phyloP scores from a whole-genome alignment of 306 rosid genomes.

The Bauhinia variegata region DNA sequence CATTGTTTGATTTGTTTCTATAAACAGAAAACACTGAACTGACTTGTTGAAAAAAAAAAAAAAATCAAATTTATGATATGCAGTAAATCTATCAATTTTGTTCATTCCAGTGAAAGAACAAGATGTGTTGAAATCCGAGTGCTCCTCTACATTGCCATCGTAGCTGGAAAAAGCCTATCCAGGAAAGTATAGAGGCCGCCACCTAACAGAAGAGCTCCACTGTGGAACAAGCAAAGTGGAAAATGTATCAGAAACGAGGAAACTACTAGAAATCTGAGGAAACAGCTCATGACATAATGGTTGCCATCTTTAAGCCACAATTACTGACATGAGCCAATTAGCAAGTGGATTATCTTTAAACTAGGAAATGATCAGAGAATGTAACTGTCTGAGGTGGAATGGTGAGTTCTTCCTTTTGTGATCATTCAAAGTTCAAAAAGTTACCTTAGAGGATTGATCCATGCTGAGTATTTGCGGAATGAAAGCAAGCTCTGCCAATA shows the following conservation, averaged over 20 bases:
- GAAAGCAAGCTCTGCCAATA: slow-evolving; percentile 77
- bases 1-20: too few species aligned
- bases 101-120: slow-evolving; percentile 15
- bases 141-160: slow-evolving; percentile 72
- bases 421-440: slow-evolving; percentile 6
- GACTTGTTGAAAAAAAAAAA: not conserved
- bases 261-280: not conserved
- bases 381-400: not conserved
- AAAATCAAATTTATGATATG: not conserved
- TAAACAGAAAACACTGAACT: not conserved
- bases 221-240: slow-evolving; percentile 44
- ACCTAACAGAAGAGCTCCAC: slow-evolving; percentile 84
- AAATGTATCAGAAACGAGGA: not conserved
- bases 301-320: not conserved
- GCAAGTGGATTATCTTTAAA: not conserved
- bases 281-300: not conserved
- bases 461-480: slow-evolving; percentile 84
- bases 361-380: not conserved
- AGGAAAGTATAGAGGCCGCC: slow-evolving; percentile 89
- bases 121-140: not conserved
- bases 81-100: slow-evolving; percentile 1
- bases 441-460: slow-evolving; percentile 93
- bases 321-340: not conserved
- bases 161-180: slow-evolving; percentile 81
- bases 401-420: not conserved